Evolutionary conservation across 345 rosid genomes (phyloP).

Genomic region (Combretum micranthum): DNA sequence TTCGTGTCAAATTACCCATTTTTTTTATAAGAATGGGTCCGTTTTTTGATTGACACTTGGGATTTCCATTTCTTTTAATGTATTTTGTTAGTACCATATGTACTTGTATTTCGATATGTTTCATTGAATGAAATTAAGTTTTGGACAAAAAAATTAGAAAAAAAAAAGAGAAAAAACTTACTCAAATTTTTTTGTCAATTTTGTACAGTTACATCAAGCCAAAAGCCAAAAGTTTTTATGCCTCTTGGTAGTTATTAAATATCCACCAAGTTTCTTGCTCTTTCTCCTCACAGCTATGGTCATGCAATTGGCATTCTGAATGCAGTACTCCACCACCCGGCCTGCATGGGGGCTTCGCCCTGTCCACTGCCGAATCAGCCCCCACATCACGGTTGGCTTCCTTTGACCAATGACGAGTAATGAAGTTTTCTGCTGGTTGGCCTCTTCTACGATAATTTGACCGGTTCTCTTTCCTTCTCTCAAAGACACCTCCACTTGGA

Average conservation of each 20-base stretch:
- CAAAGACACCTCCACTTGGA: conserved; percentile 49
- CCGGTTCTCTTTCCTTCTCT: conserved; percentile 68
- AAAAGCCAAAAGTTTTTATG: conserved; percentile 92
- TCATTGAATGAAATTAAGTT: too few species aligned
- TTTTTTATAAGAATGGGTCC: too few species aligned
- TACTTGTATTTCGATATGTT: too few species aligned
- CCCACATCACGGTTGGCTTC: conserved; percentile 49
- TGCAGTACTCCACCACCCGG: conserved; percentile 56
- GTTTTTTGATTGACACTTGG: too few species aligned
- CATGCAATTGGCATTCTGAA: conserved; percentile 80
- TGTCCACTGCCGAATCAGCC: conserved; percentile 47
- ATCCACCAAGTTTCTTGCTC: conserved; percentile 70
- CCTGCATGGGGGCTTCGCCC: conserved; percentile 24
- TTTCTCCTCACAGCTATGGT: conserved; percentile 77
- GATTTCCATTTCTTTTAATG: too few species aligned
- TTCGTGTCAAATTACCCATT: too few species aligned
- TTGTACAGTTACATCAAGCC: conserved; percentile 28
- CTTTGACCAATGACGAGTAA: conserved; percentile 74
- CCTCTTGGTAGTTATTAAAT: conserved; percentile 85
- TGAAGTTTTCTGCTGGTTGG: conserved; percentile 50
- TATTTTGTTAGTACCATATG: too few species aligned
- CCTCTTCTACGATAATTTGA: conserved; percentile 61
- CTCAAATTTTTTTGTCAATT: too few species aligned
- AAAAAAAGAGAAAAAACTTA: too few species aligned
- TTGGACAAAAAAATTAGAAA: too few species aligned